Base-by-base conservation (phyloP, 805 yeast species). In the Metschnikowia lochheadii region DNA sequence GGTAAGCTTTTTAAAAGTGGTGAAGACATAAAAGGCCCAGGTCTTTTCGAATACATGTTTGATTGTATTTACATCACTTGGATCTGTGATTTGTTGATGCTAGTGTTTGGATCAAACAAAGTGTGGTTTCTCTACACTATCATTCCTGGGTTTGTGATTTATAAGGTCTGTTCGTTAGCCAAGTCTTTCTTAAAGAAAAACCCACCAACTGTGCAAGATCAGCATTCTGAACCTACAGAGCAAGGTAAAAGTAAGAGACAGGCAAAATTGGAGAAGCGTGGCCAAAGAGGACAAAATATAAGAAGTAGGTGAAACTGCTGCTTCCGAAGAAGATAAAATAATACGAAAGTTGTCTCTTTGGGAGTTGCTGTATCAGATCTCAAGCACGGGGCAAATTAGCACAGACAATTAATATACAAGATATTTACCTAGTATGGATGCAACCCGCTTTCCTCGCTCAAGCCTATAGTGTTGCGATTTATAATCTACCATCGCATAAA, bases 21-120 rank as follows among this genome's bases (percentile, higher is more conserved):
- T 2, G 79, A 76, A 31, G 87, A 87, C 58, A 73, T 86, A 51
- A 66, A 66, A 49, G 87, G 80, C 52, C 61, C 66, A 3, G 94
- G 94, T 0, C 70, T 87, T 38, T 83, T 83, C 36, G 92, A 87
- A 65, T 85, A 83, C 69, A 68, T 85, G 73, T 83, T 83, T 61
- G 94, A 87, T 61, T 64, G 85, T 11, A 69, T 87, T 52, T 86
- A 86, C 61, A 64, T 86, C 42, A 84, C 90, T 2, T 76, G 84
- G 77, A 57, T 78, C 18, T 70, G 81, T 55, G 82, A 82, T 55
- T 49, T 84, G 1, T 65, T 84, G 46, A 78, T 82, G 71, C 57
- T 80, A 5, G 20, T 80, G 0, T 58, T 79, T 35, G 90, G 90
- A 5, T 63, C 78, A 40, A 79, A 79, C 62, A 75, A 76, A 60